These are phyloP conservation scores for Nakaseomyces uthaithaninus DNA, from an alignment of 1,139 yeast genomes.

Conservation along the genomic window DNA sequence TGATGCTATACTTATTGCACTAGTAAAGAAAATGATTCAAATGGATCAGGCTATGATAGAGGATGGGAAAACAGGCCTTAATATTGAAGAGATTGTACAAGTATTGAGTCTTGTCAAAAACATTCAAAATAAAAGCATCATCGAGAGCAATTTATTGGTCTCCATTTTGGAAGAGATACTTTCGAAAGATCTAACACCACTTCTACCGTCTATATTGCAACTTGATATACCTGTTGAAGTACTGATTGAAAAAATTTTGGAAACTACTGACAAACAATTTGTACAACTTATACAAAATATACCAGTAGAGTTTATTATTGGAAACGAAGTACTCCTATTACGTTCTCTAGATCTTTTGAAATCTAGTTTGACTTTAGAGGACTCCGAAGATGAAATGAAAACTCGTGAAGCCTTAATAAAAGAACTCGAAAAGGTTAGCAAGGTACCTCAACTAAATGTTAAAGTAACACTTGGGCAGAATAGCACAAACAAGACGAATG, in stretches of 20 bases:
- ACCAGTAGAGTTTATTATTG: conserved; percentile 12
- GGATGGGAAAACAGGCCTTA: conserved; percentile 19
- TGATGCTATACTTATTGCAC: conserved; percentile 16
- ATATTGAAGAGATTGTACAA: conserved; percentile 16
- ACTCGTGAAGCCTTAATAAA: conserved; percentile 7
- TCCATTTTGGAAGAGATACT: conserved; percentile 12
- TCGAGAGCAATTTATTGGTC: conserved; percentile 12
- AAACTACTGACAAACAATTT: conserved; percentile 15
- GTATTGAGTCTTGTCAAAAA: conserved; percentile 13
- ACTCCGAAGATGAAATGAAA: conserved; percentile 15
- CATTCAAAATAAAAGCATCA: conserved; percentile 10
- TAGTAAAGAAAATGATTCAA: conserved; percentile 18
- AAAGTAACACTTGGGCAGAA: too few species aligned
- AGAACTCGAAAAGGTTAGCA: conserved; percentile 1
- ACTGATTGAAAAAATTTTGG: conserved; percentile 12
- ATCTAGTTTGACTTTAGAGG: conserved; percentile 8
- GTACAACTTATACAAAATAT: conserved; percentile 11
- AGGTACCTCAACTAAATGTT: not conserved
- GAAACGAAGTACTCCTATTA: conserved; percentile 11
- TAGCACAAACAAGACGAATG: not conserved
- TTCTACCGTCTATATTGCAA: conserved; percentile 15
- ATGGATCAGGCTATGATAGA: conserved; percentile 19
- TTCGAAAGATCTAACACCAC: conserved; percentile 14
- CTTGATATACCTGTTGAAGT: conserved; percentile 11
- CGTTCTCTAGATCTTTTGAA: conserved; percentile 14